Percentiles rank a stretch among this genome's conserved stretches.
phyloP scores from a whole-genome alignment of 1,284 basidiomycete species.

The Somion occarium region DNA sequence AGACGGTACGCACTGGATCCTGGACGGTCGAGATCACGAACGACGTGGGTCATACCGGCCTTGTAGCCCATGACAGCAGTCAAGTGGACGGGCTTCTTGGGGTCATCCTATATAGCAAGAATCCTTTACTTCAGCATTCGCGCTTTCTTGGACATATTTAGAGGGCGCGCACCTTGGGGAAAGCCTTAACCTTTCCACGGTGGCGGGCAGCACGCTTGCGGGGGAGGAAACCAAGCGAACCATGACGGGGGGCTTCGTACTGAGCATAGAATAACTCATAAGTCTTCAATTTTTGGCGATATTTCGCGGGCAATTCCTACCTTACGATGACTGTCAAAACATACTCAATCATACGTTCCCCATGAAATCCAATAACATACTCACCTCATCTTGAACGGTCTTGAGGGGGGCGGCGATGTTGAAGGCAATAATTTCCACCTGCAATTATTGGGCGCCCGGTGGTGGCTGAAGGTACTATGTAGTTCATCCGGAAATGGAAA shows the following conservation, averaged over 20 bases:
- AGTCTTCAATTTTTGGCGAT: slow-evolving; percentile 15
- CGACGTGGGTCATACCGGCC: slow-evolving; percentile 99
- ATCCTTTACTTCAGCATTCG: slow-evolving; percentile 9
- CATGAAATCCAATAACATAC: slow-evolving; percentile 14
- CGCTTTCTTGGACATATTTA: background rate
- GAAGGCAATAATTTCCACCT: slow-evolving; percentile 13
- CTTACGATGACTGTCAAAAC: slow-evolving; percentile 35
- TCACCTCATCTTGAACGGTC: slow-evolving; percentile 37
- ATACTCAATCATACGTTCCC: slow-evolving; percentile 9
- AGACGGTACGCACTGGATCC: slow-evolving; percentile 77
- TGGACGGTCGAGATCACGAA: slow-evolving; percentile 98
- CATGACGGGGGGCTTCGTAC: slow-evolving; percentile 95
- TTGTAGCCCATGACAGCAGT: slow-evolving; percentile 99
- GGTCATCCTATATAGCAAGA: slow-evolving; percentile 76
- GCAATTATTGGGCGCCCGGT: slow-evolving; percentile 11
- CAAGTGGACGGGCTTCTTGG: slow-evolving; percentile 98
- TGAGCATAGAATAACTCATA: slow-evolving; percentile 28
- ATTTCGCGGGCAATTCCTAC: slow-evolving; percentile 21
- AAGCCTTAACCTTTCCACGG: slow-evolving; percentile 97
- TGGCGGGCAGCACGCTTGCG: slow-evolving; percentile 94
- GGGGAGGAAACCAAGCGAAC: slow-evolving; percentile 91
- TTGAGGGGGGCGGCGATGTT: slow-evolving; percentile 27
- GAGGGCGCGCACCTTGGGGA: slow-evolving; percentile 74
- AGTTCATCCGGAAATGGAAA: slow-evolving; percentile 21
- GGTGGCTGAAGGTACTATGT: slow-evolving; percentile 33